Base-by-base conservation (phyloP, 164 flowering plant species). In the Aristolochia contorta region DNA sequence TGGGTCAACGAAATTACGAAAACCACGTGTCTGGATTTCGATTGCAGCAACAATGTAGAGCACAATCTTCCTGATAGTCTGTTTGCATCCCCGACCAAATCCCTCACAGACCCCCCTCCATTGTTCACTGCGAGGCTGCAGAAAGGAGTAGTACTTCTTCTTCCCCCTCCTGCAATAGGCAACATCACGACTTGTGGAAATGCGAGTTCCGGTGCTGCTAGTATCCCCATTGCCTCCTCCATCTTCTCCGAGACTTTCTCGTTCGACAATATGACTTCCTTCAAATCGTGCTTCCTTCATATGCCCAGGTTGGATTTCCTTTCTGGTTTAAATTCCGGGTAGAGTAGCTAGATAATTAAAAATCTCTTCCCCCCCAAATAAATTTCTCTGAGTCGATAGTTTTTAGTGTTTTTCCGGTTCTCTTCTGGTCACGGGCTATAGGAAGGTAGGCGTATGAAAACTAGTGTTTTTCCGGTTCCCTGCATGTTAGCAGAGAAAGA, bases 41-140 rank as follows among this genome's bases (percentile, higher is more conserved):
- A n/a, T n/a, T n/a, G n/a, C 69, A 58, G 20, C 62, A 20, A 21
- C 72, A 83, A 84, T 56, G 72, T 81, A 78, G 95, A 87, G 75
- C 95, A 85, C 68, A 82, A 77, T 62, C 93, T 92, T 43, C 98
- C 96, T 21, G 96, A 92, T 58, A 89, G 82, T 37, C 98, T 82
- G 9, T 92, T 92, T 65, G 91, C 98, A 20, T 89, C 91, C 19
- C 87, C 96, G 2, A 74, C 79, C 19, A 81, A 74, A 69, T 71
- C 67, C 0, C 47, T 61, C 1, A 77, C 68, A 1, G 77, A 77
- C 7, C 56, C 65, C 54, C 16, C 64, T 3, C 63, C 83, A 16
- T 37, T 62, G 33, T 62, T 62, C 58, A 1, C 33, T 53, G 50
- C 19, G 57, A 52, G 16, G 23, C 55, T 2, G 46, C 45, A 15